Evolutionary conservation across 1,139 yeast genomes (phyloP).

Genomic region (Yamadazyma triangularis): DNA sequence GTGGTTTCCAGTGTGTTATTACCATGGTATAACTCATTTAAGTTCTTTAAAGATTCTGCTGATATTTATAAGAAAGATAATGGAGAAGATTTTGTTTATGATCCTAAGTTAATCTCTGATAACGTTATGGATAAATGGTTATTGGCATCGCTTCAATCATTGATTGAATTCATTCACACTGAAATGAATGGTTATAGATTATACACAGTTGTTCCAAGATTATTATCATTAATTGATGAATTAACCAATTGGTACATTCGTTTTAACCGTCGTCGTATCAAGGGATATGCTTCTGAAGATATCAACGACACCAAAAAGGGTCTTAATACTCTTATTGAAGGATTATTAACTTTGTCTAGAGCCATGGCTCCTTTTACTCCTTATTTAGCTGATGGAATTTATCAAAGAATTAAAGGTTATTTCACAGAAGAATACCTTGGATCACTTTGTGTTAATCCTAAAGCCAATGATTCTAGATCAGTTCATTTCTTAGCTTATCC

Average conservation of each 20-base stretch:
- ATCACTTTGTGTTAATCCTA: constrained; percentile 35
- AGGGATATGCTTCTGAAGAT: constrained; percentile 77
- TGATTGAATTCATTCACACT: constrained; percentile 75
- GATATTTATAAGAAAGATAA: constrained; percentile 76
- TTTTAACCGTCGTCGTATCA: constrained; percentile 95
- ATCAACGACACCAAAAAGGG: constrained; percentile 79
- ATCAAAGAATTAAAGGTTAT: constrained; percentile 64
- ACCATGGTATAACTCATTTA: constrained; percentile 98
- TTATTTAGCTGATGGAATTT: constrained; percentile 85
- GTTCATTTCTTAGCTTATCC: constrained; percentile 95
- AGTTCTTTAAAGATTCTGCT: constrained; percentile 93
- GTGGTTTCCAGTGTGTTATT: constrained; percentile 91
- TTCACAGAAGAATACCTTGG: constrained; percentile 54
- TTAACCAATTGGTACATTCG: constrained; percentile 99
- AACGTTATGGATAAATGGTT: constrained; percentile 99
- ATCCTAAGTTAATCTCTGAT: constrained; percentile 56
- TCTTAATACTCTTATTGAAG: constrained; percentile 86
- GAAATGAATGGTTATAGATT: constrained; percentile 90
- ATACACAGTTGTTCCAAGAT: constrained; percentile 92
- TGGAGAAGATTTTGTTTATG: constrained; percentile 67
- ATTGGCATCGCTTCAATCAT: constrained; percentile 88
- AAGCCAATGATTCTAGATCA: constrained; percentile 60
- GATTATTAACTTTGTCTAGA: constrained; percentile 79
- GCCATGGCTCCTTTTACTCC: constrained; percentile 99
- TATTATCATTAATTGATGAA: constrained; percentile 84